These are phyloP conservation scores for Viola pubescens DNA, from an alignment of 441 rosid species.

Conservation along the genomic window DNA sequence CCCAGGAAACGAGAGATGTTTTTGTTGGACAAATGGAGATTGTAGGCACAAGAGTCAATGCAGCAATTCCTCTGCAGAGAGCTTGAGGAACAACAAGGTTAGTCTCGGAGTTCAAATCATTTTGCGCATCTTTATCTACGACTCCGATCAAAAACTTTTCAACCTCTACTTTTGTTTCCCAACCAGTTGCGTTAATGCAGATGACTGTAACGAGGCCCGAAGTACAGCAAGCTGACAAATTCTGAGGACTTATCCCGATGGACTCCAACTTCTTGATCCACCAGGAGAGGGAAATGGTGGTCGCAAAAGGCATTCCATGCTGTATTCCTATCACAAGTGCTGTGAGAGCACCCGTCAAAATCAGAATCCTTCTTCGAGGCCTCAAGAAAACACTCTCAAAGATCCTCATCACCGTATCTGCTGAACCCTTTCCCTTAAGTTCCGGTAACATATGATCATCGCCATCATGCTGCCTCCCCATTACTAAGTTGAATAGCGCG, in stretches of 20 bases:
- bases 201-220: conserved; percentile 25
- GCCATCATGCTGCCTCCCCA: background rate
- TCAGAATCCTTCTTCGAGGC: conserved; percentile 14
- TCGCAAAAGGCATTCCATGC: conserved; percentile 25
- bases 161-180: conserved; percentile 13
- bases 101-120: background rate
- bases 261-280: conserved; percentile 17
- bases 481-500: conserved; percentile 12
- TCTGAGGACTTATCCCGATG: conserved; percentile 15
- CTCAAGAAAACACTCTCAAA: conserved; percentile 8
- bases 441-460: conserved; percentile 17
- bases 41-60: conserved; percentile 4
- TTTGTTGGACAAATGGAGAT: conserved; percentile 3
- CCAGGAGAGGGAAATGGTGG: conserved; percentile 14
- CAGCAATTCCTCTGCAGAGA: conserved; percentile 18
- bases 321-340: conserved; percentile 20
- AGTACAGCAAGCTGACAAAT: conserved; percentile 20
- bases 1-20: conserved; percentile 18
- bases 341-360: conserved; percentile 12
- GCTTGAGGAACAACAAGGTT: conserved; percentile 15
- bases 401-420: conserved; percentile 7
- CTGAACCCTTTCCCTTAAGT: conserved; percentile 17
- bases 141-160: conserved; percentile 16
- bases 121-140: background rate
- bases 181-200: conserved; percentile 22